A percentile compares a stretch with the other conserved stretches of the same genome.
These are phyloP conservation scores for Pythium myriotylum DNA, from an alignment of 352 stramenopile genomes.

Conservation along the genomic window DNA sequence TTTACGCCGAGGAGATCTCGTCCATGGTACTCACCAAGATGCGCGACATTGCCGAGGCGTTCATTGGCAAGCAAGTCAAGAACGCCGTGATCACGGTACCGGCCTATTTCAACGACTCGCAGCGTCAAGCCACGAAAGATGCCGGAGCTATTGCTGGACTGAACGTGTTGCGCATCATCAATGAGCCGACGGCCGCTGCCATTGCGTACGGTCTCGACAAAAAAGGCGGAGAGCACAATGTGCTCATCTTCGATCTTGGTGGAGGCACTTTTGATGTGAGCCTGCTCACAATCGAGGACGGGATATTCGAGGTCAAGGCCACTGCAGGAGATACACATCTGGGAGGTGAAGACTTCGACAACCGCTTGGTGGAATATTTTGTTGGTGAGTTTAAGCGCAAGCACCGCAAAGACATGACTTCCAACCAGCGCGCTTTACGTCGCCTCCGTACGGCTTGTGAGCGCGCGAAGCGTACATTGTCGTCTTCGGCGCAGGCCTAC, in stretches of 20 bases:
- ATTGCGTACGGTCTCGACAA: constrained; percentile 96
- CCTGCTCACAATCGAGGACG: constrained; percentile 94
- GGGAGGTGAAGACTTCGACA: constrained; percentile 95
- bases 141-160: constrained; percentile 32
- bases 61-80: constrained; percentile 33
- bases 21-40: constrained; percentile 64
- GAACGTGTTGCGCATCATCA: constrained; percentile 78
- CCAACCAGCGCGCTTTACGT: constrained; percentile 89
- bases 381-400: constrained; percentile 93
- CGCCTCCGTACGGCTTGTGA: constrained; percentile 93
- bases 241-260: constrained; percentile 97
- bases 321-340: constrained; percentile 94
- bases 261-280: constrained; percentile 95
- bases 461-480: constrained; percentile 94
- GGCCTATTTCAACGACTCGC: constrained; percentile 35
- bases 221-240: constrained; percentile 93
- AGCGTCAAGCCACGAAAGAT: constrained; percentile 34
- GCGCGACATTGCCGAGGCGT: constrained; percentile 42
- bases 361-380: constrained; percentile 94
- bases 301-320: constrained; percentile 96
- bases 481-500: constrained; percentile 90
- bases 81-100: constrained; percentile 33
- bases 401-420: constrained; percentile 86
- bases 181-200: constrained; percentile 93
- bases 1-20: constrained; percentile 73